Percentiles rank a stretch among this genome's conserved stretches.
Evolutionary conservation across 2,329 filamentous ascomycete species (phyloP).

Genomic region (Cordyceps javanica): DNA sequence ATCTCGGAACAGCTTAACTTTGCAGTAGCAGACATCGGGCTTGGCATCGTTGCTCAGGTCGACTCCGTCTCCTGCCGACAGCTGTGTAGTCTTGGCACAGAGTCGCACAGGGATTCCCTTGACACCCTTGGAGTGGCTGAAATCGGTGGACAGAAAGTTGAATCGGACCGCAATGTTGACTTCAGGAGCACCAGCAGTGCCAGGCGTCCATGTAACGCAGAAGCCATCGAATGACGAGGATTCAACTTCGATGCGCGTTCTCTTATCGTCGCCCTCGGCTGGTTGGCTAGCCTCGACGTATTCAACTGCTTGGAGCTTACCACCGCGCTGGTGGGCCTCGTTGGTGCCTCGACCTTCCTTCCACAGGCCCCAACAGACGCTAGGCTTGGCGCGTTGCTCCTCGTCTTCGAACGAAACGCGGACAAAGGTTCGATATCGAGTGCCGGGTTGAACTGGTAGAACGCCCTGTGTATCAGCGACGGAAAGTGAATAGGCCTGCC

Average conservation of each 20-base stretch:
- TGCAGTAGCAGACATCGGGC: conserved; percentile 84
- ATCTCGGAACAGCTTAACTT: conserved; percentile 94
- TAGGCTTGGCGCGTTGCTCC: conserved; percentile 78
- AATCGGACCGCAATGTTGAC: conserved; percentile 88
- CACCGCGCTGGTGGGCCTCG: conserved; percentile 88
- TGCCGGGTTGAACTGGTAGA: conserved; percentile 50
- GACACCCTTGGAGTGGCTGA: conserved; percentile 97
- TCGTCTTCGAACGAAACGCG: conserved; percentile 98
- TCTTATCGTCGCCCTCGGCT: conserved; percentile 56
- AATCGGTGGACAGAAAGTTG: conserved; percentile 97
- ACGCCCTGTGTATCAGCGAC: conserved; percentile 70
- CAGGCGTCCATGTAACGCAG: conserved; percentile 80
- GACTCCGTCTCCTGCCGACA: conserved; percentile 43
- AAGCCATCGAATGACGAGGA: conserved; percentile 88
- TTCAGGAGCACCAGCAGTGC: conserved; percentile 60
- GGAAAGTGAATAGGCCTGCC: conserved; percentile 84
- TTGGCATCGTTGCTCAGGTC: conserved; percentile 38
- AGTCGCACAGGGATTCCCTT: conserved; percentile 94
- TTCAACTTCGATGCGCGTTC: conserved; percentile 64
- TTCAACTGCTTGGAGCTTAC: conserved; percentile 89
- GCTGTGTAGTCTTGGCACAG: conserved; percentile 78
- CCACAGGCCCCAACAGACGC: conserved; percentile 81
- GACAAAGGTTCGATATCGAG: conserved; percentile 81
- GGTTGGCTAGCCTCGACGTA: conserved; percentile 67
- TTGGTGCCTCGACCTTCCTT: conserved; percentile 95